A percentile compares a stretch with the other conserved stretches of the same genome.
phyloP scores from a whole-genome alignment of 768 basidiomycete species.

The Naganishia friedmannii region DNA sequence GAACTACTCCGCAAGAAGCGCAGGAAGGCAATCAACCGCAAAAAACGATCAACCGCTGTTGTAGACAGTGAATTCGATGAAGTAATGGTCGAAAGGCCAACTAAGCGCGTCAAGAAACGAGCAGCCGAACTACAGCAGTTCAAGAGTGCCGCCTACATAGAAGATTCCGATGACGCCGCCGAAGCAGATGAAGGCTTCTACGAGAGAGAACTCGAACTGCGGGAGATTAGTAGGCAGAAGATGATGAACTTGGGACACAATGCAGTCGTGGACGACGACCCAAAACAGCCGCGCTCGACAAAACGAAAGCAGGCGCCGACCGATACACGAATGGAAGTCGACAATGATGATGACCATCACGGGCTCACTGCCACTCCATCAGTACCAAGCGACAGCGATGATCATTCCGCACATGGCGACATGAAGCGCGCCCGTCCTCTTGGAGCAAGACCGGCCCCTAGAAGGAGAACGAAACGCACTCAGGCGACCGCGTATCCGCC shows the following conservation, averaged over 20 bases:
- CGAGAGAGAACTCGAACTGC: constrained; percentile 59
- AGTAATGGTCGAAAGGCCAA: constrained; percentile 19
- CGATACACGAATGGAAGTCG: background rate
- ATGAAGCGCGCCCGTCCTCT: background rate
- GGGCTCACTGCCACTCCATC: background rate
- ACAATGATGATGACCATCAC: background rate
- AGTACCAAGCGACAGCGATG: background rate
- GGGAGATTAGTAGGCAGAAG: constrained; percentile 40
- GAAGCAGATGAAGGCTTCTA: constrained; percentile 61
- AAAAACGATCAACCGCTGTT: constrained; percentile 53
- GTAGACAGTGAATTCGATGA: constrained; percentile 51
- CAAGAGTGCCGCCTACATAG: constrained; percentile 86
- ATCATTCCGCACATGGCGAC: background rate
- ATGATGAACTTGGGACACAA: constrained; percentile 26
- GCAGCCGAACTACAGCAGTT: constrained; percentile 69
- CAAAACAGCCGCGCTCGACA: background rate
- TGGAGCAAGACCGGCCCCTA: background rate
- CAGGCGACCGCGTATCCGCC: background rate
- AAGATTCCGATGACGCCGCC: constrained; percentile 85
- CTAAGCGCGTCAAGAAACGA: constrained; percentile 48
- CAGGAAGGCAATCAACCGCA: constrained; percentile 59
- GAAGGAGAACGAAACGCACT: background rate
- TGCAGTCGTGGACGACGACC: background rate
- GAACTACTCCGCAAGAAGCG: constrained; percentile 68
- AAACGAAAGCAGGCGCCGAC: background rate